phyloP scores from a whole-genome alignment of 2,329 filamentous ascomycete genomes.

The Trichophyton rubrum region DNA sequence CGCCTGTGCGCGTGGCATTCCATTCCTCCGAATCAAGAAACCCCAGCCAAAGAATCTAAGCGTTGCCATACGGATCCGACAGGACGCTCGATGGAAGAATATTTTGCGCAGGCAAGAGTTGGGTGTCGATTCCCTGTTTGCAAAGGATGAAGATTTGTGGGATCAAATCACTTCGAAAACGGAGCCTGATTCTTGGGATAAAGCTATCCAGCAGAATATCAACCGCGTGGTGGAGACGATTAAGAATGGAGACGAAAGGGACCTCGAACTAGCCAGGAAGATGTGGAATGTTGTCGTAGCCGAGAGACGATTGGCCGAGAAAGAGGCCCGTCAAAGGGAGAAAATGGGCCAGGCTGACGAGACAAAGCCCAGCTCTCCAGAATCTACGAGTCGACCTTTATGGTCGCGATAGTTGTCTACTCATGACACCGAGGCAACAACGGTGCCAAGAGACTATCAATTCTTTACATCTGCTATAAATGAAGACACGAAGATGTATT shows the following conservation, averaged over 20 bases:
- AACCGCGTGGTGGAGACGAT: conserved; percentile 8
- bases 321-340: conserved; percentile 18
- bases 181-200: conserved; percentile 17
- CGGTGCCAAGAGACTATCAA: background rate
- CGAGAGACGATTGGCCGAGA: conserved; percentile 25
- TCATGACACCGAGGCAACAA: background rate
- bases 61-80: conserved; percentile 25
- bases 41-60: conserved; percentile 32
- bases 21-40: conserved; percentile 34
- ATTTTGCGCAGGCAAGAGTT: conserved; percentile 24
- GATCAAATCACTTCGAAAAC: conserved; percentile 21
- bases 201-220: background rate
- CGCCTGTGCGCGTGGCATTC: conserved; percentile 31
- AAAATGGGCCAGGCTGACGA: background rate
- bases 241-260: conserved; percentile 19
- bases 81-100: conserved; percentile 24
- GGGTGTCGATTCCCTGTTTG: conserved; percentile 21
- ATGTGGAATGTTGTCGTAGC: conserved; percentile 32
- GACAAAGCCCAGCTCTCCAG: background rate
- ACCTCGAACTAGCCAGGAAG: conserved; percentile 20
- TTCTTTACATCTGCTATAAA: background rate
- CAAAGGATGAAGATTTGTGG: conserved; percentile 33
- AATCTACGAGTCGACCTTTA: background rate
- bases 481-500: background rate
- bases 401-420: background rate